A percentile compares a stretch with the other conserved stretches of the same genome.
These are phyloP conservation scores for Serendipita vermifera DNA, from an alignment of 768 basidiomycete genomes.

Conservation along the genomic window DNA sequence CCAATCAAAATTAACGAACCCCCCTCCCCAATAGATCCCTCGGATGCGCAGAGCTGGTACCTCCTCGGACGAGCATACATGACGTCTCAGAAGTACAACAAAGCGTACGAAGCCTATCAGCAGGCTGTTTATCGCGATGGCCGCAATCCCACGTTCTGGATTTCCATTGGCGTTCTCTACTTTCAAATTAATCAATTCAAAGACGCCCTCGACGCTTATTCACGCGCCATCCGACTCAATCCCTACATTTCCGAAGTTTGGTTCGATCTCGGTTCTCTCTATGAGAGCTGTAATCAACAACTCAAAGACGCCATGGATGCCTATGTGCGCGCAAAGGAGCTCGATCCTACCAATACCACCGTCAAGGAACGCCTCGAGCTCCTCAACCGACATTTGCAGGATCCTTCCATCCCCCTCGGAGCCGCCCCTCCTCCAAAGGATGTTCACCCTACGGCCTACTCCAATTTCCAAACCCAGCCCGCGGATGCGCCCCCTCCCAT, in stretches of 20 bases:
- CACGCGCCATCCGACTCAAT: slow-evolving; percentile 95
- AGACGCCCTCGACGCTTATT: slow-evolving; percentile 97
- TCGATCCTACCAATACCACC: slow-evolving; percentile 73
- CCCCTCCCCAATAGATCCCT: slow-evolving; percentile 47
- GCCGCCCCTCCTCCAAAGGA: slow-evolving; percentile 89
- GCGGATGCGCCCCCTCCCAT: slow-evolving; percentile 11
- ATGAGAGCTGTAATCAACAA: slow-evolving; percentile 98
- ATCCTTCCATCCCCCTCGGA: slow-evolving; percentile 54
- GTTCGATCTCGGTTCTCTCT: slow-evolving; percentile 94
- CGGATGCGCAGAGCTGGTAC: slow-evolving; percentile 98
- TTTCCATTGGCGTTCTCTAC: slow-evolving; percentile 96
- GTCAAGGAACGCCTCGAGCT: slow-evolving; percentile 73
- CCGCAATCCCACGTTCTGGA: slow-evolving; percentile 99
- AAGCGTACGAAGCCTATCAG: slow-evolving; percentile 98
- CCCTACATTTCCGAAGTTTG: slow-evolving; percentile 92
- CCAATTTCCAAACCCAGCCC: slow-evolving; percentile 24
- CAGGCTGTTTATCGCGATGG: slow-evolving; percentile 99
- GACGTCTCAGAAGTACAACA: slow-evolving; percentile 98
- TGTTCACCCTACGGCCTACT: slow-evolving; percentile 91
- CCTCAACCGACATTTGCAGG: slow-evolving; percentile 58
- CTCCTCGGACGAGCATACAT: slow-evolving; percentile 96
- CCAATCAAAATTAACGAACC: too few species aligned
- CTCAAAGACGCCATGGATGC: slow-evolving; percentile 98
- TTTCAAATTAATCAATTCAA: slow-evolving; percentile 99
- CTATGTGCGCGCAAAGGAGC: slow-evolving; percentile 86